Evolutionary conservation across 2,329 filamentous ascomycete genomes (phyloP), one percentile per base, ranked within the genome.

Genomic region (Pleurostoma richardsiae): DNA sequence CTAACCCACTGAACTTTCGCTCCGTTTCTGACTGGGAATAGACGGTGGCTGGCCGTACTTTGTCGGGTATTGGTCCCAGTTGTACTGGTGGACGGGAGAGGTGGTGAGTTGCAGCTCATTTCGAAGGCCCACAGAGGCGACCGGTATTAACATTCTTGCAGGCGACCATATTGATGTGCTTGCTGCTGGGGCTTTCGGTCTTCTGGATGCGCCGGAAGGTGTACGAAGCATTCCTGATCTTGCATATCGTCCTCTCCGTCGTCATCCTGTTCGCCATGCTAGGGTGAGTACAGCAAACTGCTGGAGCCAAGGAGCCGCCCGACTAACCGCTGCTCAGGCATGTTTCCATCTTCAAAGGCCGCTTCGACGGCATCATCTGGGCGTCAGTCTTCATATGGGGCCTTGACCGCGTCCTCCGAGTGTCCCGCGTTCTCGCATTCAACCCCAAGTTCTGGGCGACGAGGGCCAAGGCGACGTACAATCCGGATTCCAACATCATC

Each of bases 221-320:
- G n/a, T 84, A 80, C 50, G 76, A 80, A 50, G 28, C 66, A 0
- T 79, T 79, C 48, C 58, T 79, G 5, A 49, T 73, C 10, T 40
- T 74, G 1, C 75, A 83, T 48, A 78, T 82, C 5, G 59, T 67
- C 3, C 60, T 83, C 11, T 73, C 80, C 0, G 57, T 79, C 6
- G 57, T 77, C 1, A 58, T 77, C 0, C 55, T 82, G 1, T 57
- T 73, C 30, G 70, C 71, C 0, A 74, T 80, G 68, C 74, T 75
- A 36, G 72, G 71, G 71, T 36, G 33, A 36, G 33, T 36, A 8
- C n/a, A 8, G 33, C n/a, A n/a, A 8, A n/a, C 33, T 8, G 8
- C n/a, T 36, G 8, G n/a, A n/a, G 33, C 8, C 33, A 36, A n/a
- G n/a, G 33, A 53, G 76, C 65, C 4, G 59, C 58, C 29, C 59